A percentile compares a stretch with the other conserved stretches of the same genome.
Conservation (phyloP, 495 filamentous ascomycete genomes). For the Neurospora terricola region DNA sequence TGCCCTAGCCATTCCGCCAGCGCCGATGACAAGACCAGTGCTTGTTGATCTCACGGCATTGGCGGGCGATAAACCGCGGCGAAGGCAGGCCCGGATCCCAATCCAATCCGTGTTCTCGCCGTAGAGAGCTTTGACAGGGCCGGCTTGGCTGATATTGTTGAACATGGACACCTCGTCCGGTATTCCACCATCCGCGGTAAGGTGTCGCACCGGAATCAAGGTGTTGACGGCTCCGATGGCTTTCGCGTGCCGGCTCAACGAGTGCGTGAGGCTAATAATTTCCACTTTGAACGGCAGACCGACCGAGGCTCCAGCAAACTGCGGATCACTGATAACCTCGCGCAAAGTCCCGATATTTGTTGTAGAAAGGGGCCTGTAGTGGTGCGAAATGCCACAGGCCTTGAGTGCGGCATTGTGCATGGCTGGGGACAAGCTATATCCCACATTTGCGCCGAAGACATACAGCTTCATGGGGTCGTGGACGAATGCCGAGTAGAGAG, state of each 20-base stretch:
- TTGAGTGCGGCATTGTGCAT: slow-evolving; percentile 68
- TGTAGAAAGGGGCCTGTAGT: slow-evolving; percentile 51
- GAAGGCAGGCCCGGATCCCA: slow-evolving; percentile 53
- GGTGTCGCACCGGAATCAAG: slow-evolving; percentile 55
- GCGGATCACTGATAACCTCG: slow-evolving; percentile 48
- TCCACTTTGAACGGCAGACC: slow-evolving; percentile 64
- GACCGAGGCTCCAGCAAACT: slow-evolving; percentile 64
- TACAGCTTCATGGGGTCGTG: slow-evolving; percentile 57
- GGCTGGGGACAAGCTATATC: slow-evolving; percentile 60
- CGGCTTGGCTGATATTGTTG: slow-evolving; percentile 48
- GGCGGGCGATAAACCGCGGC: slow-evolving; percentile 60
- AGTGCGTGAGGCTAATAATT: slow-evolving; percentile 51
- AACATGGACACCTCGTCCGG: slow-evolving; percentile 48
- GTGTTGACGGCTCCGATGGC: slow-evolving; percentile 72
- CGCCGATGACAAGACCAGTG: slow-evolving; percentile 59
- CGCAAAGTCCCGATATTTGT: slow-evolving; percentile 49
- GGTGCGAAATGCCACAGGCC: slow-evolving; percentile 56
- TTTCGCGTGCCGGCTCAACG: slow-evolving; percentile 58
- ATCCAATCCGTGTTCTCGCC: slow-evolving; percentile 78
- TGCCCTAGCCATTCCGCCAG: slow-evolving; percentile 67
- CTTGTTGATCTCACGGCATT: slow-evolving; percentile 59
- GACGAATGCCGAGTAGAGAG: slow-evolving; percentile 42
- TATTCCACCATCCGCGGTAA: slow-evolving; percentile 46
- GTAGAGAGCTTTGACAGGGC: slow-evolving; percentile 55
- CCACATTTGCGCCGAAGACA: slow-evolving; percentile 57